Conservation (phyloP, 495 filamentous ascomycete genomes). For the Letharia lupina region DNA sequence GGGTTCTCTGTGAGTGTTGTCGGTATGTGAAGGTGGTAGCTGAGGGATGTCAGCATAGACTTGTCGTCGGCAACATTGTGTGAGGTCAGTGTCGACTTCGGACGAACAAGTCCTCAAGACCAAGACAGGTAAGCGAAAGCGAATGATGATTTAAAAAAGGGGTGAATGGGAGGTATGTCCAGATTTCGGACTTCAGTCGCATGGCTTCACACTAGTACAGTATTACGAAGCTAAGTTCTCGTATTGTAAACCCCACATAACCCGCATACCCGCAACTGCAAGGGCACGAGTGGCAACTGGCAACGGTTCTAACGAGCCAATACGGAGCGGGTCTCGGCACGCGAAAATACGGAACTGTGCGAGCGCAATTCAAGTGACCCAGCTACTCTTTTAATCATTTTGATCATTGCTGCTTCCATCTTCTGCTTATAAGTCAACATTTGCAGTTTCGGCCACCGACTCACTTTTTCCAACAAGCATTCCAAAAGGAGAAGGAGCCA, state of each 20-base stretch:
- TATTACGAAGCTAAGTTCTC: not conserved
- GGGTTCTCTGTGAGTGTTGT: not conserved
- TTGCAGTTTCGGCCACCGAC: too few species aligned
- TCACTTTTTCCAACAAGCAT: not conserved
- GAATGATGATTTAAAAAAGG: not conserved
- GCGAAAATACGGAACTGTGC: too few species aligned
- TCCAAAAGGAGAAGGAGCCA: not conserved
- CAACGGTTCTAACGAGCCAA: too few species aligned
- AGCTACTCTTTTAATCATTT: too few species aligned
- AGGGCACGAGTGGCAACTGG: too few species aligned
- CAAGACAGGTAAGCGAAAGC: not conserved
- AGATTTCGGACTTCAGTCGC: too few species aligned
- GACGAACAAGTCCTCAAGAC: not conserved
- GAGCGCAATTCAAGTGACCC: too few species aligned
- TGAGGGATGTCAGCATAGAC: not conserved
- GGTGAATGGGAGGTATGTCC: not conserved
- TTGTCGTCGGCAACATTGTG: not conserved
- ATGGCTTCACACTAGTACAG: not conserved
- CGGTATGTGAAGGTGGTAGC: not conserved
- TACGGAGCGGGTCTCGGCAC: too few species aligned
- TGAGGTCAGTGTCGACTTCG: not conserved
- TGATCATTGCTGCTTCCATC: too few species aligned
- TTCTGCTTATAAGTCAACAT: not conserved
- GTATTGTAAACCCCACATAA: not conserved
- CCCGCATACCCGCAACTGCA: not conserved